Evolutionary conservation across 164 flowering plant species (phyloP).

Genomic region (Aristolochia contorta): DNA sequence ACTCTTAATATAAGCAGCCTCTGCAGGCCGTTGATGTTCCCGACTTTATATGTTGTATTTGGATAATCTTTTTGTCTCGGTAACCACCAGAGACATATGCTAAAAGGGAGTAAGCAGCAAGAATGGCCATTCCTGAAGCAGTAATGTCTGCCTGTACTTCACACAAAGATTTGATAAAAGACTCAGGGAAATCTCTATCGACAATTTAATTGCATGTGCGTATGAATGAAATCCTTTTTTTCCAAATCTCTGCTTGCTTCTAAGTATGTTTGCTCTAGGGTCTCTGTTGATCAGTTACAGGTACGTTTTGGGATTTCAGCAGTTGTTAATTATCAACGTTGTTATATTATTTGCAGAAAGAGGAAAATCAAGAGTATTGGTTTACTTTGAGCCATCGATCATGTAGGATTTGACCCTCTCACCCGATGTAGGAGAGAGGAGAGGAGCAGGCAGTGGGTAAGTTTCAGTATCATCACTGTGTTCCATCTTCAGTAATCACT

Average conservation of each 20-base stretch:
- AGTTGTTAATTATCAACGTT: too few species aligned
- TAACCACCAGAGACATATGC: conserved; percentile 7
- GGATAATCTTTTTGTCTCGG: conserved; percentile 11
- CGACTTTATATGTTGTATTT: conserved; percentile 21
- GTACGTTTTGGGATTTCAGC: too few species aligned
- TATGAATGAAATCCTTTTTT: conserved; percentile 24
- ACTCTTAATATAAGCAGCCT: conserved; percentile 37
- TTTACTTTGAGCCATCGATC: background rate
- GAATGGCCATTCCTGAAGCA: conserved; percentile 55
- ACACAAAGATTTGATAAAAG: too few species aligned
- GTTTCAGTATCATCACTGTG: background rate
- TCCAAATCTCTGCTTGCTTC: background rate
- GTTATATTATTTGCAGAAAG: too few species aligned
- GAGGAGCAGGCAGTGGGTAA: background rate
- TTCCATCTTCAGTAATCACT: background rate
- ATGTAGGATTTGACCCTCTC: background rate
- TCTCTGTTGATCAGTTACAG: conserved; percentile 10
- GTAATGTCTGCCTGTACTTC: conserved; percentile 52
- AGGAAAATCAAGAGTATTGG: too few species aligned
- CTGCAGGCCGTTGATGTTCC: conserved; percentile 51
- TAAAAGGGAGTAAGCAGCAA: conserved; percentile 41
- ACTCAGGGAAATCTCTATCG: conserved; percentile 23
- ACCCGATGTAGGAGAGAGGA: background rate
- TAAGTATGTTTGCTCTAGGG: conserved; percentile 4
- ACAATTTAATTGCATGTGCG: conserved; percentile 22